Evolutionary conservation across 2,329 filamentous ascomycete genomes (phyloP).

Genomic region (Neonectria ditissima): DNA sequence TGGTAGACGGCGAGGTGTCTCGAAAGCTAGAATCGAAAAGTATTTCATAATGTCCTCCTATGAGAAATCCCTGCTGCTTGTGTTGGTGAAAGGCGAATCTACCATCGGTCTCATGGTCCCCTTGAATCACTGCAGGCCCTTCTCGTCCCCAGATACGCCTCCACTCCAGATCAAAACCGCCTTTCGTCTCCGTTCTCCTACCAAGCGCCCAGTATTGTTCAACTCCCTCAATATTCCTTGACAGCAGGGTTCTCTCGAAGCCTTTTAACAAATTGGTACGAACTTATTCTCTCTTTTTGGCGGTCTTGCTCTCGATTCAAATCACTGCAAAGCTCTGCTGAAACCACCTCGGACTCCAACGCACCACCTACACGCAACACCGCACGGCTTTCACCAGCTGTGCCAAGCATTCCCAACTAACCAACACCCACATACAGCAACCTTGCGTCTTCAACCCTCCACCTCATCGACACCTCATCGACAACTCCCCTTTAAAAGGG

Average conservation of each 20-base stretch:
- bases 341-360: neutral
- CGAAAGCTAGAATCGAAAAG: conserved; percentile 37
- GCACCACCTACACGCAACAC: neutral
- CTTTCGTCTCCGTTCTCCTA: neutral
- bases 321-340: neutral
- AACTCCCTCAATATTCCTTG: neutral
- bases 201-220: too few species aligned
- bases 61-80: neutral
- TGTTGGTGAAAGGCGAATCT: neutral
- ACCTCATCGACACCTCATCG: neutral
- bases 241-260: neutral
- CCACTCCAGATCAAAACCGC: neutral
- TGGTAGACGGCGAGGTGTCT: conserved; percentile 22
- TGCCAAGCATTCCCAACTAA: neutral
- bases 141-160: neutral
- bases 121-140: conserved; percentile 14
- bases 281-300: too few species aligned
- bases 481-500: neutral
- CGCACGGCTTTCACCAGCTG: neutral
- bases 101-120: neutral
- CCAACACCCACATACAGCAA: neutral
- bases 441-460: conserved; percentile 2
- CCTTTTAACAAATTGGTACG: neutral
- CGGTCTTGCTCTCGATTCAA: neutral
- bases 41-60: conserved; percentile 26